Conservation (phyloP, 1,139 yeast genomes). For the Candida freyschussii region DNA sequence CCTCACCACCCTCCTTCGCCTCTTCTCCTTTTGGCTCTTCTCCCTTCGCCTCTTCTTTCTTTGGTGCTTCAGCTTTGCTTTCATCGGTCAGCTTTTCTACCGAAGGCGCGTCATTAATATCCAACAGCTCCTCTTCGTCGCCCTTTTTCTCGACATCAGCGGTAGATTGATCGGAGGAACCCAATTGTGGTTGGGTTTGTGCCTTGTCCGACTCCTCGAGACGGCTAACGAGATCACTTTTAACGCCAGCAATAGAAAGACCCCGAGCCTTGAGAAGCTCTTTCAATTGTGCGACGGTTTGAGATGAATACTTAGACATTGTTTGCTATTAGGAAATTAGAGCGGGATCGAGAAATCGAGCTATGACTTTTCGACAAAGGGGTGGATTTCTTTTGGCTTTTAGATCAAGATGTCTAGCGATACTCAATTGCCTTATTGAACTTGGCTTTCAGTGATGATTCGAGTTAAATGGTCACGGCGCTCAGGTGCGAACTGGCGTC, state of each 20-base stretch:
- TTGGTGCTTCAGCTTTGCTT: slow-evolving; percentile 4
- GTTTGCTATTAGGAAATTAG: too few species aligned
- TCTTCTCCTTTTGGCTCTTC: slow-evolving; percentile 7
- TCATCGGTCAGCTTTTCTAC: slow-evolving; percentile 3
- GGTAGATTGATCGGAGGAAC: too few species aligned
- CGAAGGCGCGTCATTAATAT: not conserved
- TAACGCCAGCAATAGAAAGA: slow-evolving; percentile 73
- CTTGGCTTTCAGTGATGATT: too few species aligned
- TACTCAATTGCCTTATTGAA: too few species aligned
- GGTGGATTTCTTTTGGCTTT: too few species aligned
- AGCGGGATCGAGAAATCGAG: too few species aligned
- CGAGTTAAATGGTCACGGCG: too few species aligned
- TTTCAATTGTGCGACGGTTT: slow-evolving; percentile 81
- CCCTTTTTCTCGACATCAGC: slow-evolving; percentile 11
- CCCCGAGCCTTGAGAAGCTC: slow-evolving; percentile 67
- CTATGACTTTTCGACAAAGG: too few species aligned
- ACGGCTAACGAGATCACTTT: slow-evolving; percentile 75
- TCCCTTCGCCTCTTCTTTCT: slow-evolving; percentile 2
- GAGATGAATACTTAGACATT: slow-evolving; percentile 19
- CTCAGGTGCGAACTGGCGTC: too few species aligned
- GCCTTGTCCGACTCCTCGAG: slow-evolving; percentile 32
- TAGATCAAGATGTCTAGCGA: too few species aligned
- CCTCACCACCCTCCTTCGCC: slow-evolving; percentile 4
- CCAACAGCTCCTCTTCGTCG: not conserved
- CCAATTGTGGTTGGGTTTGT: slow-evolving; percentile 19